These are phyloP conservation scores for Dryadomyces quercus-mongolicae DNA, from an alignment of 2,329 filamentous ascomycete genomes.

Conservation along the genomic window DNA sequence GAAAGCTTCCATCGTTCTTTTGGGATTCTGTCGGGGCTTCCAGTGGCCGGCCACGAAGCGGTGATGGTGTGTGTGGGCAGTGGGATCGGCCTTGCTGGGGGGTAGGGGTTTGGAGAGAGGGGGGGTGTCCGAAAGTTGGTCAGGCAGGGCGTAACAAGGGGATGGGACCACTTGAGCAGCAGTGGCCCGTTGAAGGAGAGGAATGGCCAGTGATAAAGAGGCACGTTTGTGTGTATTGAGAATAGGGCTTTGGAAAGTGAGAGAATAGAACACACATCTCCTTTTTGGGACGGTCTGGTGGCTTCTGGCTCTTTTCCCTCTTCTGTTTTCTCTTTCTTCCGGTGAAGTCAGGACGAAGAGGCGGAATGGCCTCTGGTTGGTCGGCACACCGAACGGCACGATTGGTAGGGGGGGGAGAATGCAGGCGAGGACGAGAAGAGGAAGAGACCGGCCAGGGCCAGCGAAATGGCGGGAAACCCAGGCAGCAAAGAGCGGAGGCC, in stretches of 20 bases:
- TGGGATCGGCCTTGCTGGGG: too few species aligned
- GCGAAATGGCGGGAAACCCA: neutral
- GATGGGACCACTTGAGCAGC: neutral
- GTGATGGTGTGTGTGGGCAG: neutral
- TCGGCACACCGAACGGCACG: constrained; percentile 7
- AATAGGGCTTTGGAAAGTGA: too few species aligned
- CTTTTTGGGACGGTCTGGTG: neutral
- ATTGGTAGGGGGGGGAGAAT: neutral
- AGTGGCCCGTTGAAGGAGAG: neutral
- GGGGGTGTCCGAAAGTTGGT: too few species aligned
- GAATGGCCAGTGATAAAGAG: neutral
- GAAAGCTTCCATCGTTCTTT: neutral
- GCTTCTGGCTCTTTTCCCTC: neutral
- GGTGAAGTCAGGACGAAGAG: constrained; percentile 2
- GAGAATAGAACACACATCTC: too few species aligned
- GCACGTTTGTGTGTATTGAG: neutral
- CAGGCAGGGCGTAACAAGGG: neutral
- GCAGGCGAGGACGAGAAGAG: neutral
- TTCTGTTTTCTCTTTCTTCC: neutral
- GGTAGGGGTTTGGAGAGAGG: too few species aligned
- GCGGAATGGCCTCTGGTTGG: constrained; percentile 10
- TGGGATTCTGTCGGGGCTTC: neutral
- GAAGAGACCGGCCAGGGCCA: neutral
- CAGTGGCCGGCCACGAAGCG: neutral
- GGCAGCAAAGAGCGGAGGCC: neutral